Evolutionary conservation across 2,329 filamentous ascomycete genomes (phyloP).

Genomic region (Fusarium ambrosium): DNA sequence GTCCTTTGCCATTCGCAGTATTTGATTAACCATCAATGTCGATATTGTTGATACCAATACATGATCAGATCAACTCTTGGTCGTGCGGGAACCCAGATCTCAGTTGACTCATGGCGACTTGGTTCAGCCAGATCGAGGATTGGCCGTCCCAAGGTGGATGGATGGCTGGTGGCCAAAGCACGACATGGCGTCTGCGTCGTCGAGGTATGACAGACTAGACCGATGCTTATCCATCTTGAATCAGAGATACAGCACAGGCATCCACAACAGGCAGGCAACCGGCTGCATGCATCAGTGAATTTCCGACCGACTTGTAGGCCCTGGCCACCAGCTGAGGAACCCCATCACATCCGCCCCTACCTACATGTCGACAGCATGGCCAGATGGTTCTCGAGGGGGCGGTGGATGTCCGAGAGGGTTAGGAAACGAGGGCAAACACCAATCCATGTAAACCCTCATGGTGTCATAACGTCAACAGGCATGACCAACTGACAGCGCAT

Average conservation of each 20-base stretch:
- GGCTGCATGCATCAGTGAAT: slow-evolving; percentile 38
- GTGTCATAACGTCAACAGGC: slow-evolving; percentile 42
- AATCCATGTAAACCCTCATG: slow-evolving; percentile 29
- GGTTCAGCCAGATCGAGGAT: slow-evolving; percentile 17
- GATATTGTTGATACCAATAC: slow-evolving; percentile 19
- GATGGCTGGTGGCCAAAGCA: slow-evolving; percentile 28
- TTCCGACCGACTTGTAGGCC: slow-evolving; percentile 28
- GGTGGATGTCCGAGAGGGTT: slow-evolving; percentile 29
- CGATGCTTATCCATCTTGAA: slow-evolving; percentile 33
- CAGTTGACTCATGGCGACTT: slow-evolving; percentile 14
- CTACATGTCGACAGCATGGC: slow-evolving; percentile 9
- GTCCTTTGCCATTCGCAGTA: background rate
- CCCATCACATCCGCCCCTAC: background rate
- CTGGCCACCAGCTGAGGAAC: background rate
- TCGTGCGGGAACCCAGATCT: slow-evolving; percentile 23
- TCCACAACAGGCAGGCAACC: slow-evolving; percentile 21
- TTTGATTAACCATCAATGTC: background rate
- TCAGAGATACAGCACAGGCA: slow-evolving; percentile 41
- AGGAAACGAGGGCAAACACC: slow-evolving; percentile 15
- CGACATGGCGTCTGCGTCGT: slow-evolving; percentile 42
- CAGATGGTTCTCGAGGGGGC: slow-evolving; percentile 33
- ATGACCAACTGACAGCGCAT: slow-evolving; percentile 39
- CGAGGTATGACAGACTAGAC: slow-evolving; percentile 35
- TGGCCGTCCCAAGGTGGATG: slow-evolving; percentile 14
- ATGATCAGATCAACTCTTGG: slow-evolving; percentile 29